A percentile compares a stretch with the other conserved stretches of the same genome.
phyloP scores from a whole-genome alignment of 257 asterid species.

The Salvia rosmarinus region DNA sequence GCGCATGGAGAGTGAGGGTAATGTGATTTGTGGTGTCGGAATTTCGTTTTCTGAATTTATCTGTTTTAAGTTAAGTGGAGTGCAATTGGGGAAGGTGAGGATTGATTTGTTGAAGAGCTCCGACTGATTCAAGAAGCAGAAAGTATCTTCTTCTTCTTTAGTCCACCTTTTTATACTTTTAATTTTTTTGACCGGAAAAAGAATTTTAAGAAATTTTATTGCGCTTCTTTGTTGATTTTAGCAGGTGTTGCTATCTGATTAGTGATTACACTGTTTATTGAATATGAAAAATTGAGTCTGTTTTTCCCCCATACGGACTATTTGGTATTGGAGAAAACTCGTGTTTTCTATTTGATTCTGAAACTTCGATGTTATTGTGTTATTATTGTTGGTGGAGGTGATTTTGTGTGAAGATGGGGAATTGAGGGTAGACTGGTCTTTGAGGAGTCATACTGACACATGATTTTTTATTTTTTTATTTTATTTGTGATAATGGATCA shows the following conservation, averaged over 20 bases:
- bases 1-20: too few species aligned
- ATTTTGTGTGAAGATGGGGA: conserved; percentile 28
- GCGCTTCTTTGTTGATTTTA: conserved; percentile 25
- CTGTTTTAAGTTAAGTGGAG: conserved; percentile 5
- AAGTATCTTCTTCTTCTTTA: conserved; percentile 11
- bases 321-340: conserved; percentile 1
- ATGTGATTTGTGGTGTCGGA: conserved; percentile 30
- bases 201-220: conserved; percentile 25
- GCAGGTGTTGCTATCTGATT: conserved; percentile 18
- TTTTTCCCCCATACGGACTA: too few species aligned
- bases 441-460: conserved; percentile 36
- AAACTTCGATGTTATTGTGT: conserved; percentile 15
- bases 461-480: conserved; percentile 47
- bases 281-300: too few species aligned
- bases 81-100: not conserved
- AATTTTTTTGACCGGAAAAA: conserved; percentile 10
- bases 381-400: conserved; percentile 24
- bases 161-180: not conserved
- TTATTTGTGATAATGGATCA: conserved; percentile 51
- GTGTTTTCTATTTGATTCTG: conserved; percentile 1
- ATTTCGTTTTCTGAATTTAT: not conserved
- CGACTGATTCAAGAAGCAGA: conserved; percentile 26
- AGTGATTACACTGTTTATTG: not conserved
- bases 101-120: conserved; percentile 9
- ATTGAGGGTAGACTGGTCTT: conserved; percentile 56